Evolutionary conservation across 169 alveolate genomes (phyloP).

Genomic region (Plasmodium malariae): DNA sequence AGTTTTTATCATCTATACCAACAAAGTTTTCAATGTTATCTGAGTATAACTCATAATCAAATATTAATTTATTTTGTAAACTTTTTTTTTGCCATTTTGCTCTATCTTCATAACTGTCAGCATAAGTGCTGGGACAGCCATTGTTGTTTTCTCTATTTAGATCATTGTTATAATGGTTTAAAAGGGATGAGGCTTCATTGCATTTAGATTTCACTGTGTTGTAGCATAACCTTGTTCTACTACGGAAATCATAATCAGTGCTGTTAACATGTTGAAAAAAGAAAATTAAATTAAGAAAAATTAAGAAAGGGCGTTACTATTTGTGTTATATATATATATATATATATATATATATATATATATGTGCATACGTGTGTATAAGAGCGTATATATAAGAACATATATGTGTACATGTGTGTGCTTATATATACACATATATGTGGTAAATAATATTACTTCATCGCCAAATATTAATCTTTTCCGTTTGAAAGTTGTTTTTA

Average conservation of each 20-base stretch:
- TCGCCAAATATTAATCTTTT: neutral
- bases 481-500: neutral
- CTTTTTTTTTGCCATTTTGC: slow-evolving; percentile 14
- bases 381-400: neutral
- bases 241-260: slow-evolving; percentile 3
- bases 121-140: neutral
- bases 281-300: neutral
- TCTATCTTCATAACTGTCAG: neutral
- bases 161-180: neutral
- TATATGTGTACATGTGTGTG: neutral
- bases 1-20: slow-evolving; percentile 49
- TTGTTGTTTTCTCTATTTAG: slow-evolving; percentile 15
- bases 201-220: slow-evolving; percentile 1
- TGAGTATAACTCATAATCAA: slow-evolving; percentile 21
- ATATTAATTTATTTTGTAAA: neutral
- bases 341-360: too few relatives aligned
- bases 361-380: neutral
- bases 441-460: neutral
- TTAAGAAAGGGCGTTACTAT: too few relatives aligned
- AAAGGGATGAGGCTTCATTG: neutral
- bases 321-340: too few relatives aligned
- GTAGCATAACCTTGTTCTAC: slow-evolving; percentile 10
- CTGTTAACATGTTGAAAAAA: slow-evolving; percentile 3
- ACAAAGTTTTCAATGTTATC: slow-evolving; percentile 33
- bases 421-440: neutral